A percentile compares a stretch with the other conserved stretches of the same genome.
Evolutionary conservation across 164 flowering plant species (phyloP).

Genomic region (Amborella trichopoda): DNA sequence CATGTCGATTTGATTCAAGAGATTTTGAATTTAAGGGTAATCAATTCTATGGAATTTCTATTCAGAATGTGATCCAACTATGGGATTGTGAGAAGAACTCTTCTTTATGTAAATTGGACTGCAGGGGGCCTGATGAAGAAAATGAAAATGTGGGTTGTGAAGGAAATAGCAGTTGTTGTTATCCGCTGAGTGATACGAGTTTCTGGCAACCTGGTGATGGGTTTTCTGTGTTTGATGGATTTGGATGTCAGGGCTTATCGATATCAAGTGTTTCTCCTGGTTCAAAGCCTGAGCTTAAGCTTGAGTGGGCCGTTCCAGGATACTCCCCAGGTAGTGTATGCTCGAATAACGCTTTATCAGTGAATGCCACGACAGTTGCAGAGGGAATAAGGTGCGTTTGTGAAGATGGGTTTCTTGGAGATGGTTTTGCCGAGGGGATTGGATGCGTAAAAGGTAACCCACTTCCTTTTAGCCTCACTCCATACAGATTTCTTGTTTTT

Average conservation of each 20-base stretch:
- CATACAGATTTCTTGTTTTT: too few relatives aligned
- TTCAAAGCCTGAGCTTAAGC: conserved; percentile 44
- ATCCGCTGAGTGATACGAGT: conserved; percentile 44
- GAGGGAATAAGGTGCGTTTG: conserved; percentile 59
- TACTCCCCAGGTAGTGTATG: conserved; percentile 28
- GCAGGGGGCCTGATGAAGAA: conserved; percentile 35
- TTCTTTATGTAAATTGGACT: conserved; percentile 46
- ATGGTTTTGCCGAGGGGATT: conserved; percentile 45
- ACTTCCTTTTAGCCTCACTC: too few relatives aligned
- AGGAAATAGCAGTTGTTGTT: conserved; percentile 42
- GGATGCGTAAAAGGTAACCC: conserved; percentile 74
- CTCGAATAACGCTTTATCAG: conserved; percentile 27
- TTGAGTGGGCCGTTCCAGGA: conserved; percentile 69
- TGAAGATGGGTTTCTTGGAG: conserved; percentile 50
- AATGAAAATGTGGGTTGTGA: conserved; percentile 33
- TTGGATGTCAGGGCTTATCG: conserved; percentile 72
- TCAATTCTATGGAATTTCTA: conserved; percentile 38
- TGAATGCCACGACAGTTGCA: conserved; percentile 42
- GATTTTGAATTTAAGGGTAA: conserved; percentile 27
- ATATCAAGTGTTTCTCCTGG: conserved; percentile 39
- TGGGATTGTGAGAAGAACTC: conserved; percentile 76
- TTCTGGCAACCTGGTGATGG: conserved; percentile 41
- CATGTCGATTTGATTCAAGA: conserved; percentile 42
- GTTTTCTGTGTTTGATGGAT: conserved; percentile 33
- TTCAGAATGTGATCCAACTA: conserved; percentile 46